A percentile compares a stretch with the other conserved stretches of the same genome.
These are phyloP conservation scores for Cutaneotrichosporon daszewskae DNA, from an alignment of 1,284 basidiomycete genomes.

Conservation along the genomic window DNA sequence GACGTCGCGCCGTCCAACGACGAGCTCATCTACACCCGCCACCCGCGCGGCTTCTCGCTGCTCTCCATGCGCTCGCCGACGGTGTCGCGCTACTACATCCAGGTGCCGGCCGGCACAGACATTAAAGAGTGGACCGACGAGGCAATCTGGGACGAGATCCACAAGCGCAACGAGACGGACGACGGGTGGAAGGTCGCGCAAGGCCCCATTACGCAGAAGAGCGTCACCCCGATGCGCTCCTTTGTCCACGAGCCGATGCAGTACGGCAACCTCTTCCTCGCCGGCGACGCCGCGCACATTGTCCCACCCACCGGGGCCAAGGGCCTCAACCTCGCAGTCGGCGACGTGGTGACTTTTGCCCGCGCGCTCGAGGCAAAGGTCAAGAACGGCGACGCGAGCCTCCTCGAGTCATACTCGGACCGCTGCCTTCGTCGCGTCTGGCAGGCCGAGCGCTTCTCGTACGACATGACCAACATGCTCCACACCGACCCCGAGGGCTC, in stretches of 20 bases:
- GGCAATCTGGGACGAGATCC: conserved; percentile 18
- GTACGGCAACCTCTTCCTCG: conserved; percentile 18
- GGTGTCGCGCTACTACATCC: conserved; percentile 19
- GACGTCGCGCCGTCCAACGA: conserved; percentile 19
- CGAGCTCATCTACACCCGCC: conserved; percentile 20
- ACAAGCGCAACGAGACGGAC: conserved; percentile 11
- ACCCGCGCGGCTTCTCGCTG: conserved; percentile 14
- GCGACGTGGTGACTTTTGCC: conserved; percentile 20
- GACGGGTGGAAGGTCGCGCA: conserved; percentile 19
- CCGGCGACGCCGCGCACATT: conserved; percentile 20
- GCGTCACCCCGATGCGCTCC: conserved; percentile 18
- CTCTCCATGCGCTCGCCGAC: conserved; percentile 18
- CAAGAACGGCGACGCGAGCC: conserved; percentile 10
- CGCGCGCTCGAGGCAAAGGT: conserved; percentile 18
- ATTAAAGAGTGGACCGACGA: conserved; percentile 17
- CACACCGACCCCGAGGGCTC: conserved; percentile 13
- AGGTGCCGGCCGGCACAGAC: conserved; percentile 17
- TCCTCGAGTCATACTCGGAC: conserved; percentile 15
- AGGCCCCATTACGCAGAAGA: conserved; percentile 17
- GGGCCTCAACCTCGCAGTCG: conserved; percentile 19
- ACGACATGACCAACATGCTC: conserved; percentile 22
- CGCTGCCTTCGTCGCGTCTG: conserved; percentile 16
- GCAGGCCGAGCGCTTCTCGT: conserved; percentile 22
- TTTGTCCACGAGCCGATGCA: conserved; percentile 21
- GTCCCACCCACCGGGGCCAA: conserved; percentile 19